These are phyloP conservation scores for Microglena sp. DNA, from an alignment of 139 green algal genomes.

Conservation along the genomic window DNA sequence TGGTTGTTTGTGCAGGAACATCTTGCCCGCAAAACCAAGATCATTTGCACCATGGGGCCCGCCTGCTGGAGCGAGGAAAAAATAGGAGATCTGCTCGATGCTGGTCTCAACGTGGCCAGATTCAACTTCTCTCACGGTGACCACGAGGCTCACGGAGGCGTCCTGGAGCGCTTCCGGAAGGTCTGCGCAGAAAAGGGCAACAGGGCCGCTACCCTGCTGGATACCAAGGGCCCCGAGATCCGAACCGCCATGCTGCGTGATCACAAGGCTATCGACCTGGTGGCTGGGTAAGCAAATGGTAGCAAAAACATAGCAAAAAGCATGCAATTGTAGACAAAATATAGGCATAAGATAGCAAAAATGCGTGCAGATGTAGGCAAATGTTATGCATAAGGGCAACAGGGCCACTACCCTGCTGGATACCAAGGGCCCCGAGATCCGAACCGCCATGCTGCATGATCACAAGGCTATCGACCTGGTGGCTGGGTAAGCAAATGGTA, in stretches of 20 bases:
- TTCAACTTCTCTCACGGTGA: slow-evolving; percentile 76
- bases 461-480: slow-evolving; percentile 24
- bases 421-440: slow-evolving; percentile 45
- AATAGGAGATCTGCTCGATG: slow-evolving; percentile 46
- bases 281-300: slow-evolving; percentile 28
- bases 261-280: slow-evolving; percentile 36
- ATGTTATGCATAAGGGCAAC: slow-evolving; percentile 16
- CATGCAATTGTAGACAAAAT: too few species aligned
- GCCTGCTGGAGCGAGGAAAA: slow-evolving; percentile 45
- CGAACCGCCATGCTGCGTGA: slow-evolving; percentile 45
- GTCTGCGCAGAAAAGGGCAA: slow-evolving; percentile 19
- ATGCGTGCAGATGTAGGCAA: slow-evolving; percentile 30
- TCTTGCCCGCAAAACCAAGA: slow-evolving; percentile 58
- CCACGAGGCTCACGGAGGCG: slow-evolving; percentile 36
- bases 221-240: slow-evolving; percentile 58
- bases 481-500: slow-evolving; percentile 34
- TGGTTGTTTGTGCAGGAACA: slow-evolving; percentile 15
- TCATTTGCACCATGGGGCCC: slow-evolving; percentile 57
- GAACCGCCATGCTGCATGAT: slow-evolving; percentile 51
- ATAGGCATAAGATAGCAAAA: too few species aligned
- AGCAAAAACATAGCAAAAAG: too few species aligned
- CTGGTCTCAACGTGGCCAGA: slow-evolving; percentile 45
- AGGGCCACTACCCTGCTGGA: slow-evolving; percentile 21
- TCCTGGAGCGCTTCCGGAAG: slow-evolving; percentile 49
- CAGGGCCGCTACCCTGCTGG: slow-evolving; percentile 34